Percentiles rank a stretch among this genome's conserved stretches.
Evolutionary conservation across 257 asterid species (phyloP).

Genomic region (Solanum piurae): DNA sequence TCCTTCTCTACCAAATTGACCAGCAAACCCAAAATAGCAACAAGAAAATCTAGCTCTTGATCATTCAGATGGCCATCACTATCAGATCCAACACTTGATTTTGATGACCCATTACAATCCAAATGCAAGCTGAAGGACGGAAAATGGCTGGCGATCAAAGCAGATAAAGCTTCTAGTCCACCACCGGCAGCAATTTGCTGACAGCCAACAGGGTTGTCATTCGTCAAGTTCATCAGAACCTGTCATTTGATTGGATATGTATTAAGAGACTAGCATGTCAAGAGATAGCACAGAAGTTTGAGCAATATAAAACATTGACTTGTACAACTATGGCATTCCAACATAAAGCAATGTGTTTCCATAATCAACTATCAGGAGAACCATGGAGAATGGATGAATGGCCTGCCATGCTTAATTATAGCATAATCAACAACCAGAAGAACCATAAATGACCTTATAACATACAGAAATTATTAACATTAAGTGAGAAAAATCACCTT

Average conservation of each 20-base stretch:
- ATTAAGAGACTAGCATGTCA: neutral
- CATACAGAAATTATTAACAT: neutral
- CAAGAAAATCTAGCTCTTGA: constrained; percentile 71
- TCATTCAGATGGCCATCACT: constrained; percentile 37
- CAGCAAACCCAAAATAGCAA: constrained; percentile 75
- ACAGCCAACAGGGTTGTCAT: constrained; percentile 68
- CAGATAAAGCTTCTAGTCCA: constrained; percentile 59
- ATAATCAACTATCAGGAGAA: neutral
- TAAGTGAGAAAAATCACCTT: constrained; percentile 31
- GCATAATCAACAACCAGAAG: neutral
- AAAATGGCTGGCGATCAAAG: constrained; percentile 54
- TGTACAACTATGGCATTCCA: neutral
- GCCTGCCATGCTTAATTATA: neutral
- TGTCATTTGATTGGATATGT: constrained; percentile 16
- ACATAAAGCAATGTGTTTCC: neutral
- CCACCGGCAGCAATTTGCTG: constrained; percentile 59
- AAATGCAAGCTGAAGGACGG: constrained; percentile 33
- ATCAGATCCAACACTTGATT: constrained; percentile 20
- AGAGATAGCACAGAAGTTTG: neutral
- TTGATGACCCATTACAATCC: constrained; percentile 15
- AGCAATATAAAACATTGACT: neutral
- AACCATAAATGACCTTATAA: neutral
- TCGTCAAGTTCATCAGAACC: constrained; percentile 76
- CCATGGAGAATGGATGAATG: neutral
- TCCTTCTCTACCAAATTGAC: constrained; percentile 84